phyloP scores from a whole-genome alignment of 768 basidiomycete species.

The Suillus plorans region DNA sequence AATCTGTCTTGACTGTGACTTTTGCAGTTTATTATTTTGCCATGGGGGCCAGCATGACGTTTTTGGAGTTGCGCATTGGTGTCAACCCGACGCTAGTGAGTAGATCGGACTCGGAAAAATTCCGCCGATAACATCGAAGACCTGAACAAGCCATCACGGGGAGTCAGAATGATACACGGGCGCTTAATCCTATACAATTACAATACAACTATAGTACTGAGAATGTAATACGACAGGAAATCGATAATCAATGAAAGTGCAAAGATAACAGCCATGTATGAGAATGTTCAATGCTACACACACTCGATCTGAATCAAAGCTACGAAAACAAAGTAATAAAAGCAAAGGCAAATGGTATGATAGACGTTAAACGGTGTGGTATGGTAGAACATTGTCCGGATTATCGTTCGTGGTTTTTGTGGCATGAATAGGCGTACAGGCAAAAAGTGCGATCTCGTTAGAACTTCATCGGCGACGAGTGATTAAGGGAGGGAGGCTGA shows the following conservation, averaged over 20 bases:
- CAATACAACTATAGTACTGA: conserved; percentile 29
- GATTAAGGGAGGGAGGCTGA: background rate
- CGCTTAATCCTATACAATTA: conserved; percentile 19
- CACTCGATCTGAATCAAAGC: conserved; percentile 20
- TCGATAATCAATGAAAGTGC: conserved; percentile 12
- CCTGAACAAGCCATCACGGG: background rate
- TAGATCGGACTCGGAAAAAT: too few species aligned
- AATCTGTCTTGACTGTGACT: background rate
- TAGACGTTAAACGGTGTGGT: conserved; percentile 33
- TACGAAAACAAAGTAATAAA: conserved; percentile 21
- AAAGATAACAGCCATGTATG: conserved; percentile 2
- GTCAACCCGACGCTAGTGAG: background rate
- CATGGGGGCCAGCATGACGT: background rate
- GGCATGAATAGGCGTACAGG: conserved; percentile 24
- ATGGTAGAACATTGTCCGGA: conserved; percentile 30
- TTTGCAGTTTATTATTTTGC: background rate
- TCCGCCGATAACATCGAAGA: background rate
- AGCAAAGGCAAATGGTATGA: conserved; percentile 28
- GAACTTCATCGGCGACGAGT: background rate
- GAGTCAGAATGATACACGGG: background rate
- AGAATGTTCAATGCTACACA: conserved; percentile 28
- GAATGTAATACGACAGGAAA: conserved; percentile 25
- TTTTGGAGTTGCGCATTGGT: background rate
- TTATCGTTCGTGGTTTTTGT: conserved; percentile 24
- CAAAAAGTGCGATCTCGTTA: conserved; percentile 11